Conservation (phyloP, 2,329 filamentous ascomycete genomes). For the Cytospora chrysosperma region DNA sequence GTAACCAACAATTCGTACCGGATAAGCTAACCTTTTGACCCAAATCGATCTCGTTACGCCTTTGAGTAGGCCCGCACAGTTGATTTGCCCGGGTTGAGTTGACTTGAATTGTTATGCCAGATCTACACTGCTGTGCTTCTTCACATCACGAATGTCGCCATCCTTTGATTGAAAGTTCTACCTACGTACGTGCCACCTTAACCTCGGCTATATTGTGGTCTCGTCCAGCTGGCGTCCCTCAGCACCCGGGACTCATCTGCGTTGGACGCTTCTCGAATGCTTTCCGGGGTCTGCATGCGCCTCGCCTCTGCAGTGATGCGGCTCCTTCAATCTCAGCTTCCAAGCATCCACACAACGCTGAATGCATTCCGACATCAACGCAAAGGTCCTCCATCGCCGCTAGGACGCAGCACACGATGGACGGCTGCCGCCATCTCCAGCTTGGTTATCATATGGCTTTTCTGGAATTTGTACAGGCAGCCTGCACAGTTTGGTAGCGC, state of each 20-base stretch:
- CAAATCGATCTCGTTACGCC: background rate
- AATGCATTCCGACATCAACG: background rate
- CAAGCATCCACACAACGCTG: background rate
- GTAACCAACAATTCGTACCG: background rate
- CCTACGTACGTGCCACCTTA: background rate
- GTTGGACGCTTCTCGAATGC: background rate
- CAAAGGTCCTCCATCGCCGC: background rate
- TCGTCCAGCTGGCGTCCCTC: background rate
- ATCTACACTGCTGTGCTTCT: background rate
- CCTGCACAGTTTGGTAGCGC: background rate
- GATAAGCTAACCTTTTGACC: background rate
- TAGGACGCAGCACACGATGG: background rate
- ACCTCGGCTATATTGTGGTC: background rate
- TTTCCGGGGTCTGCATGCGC: background rate
- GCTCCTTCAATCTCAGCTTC: background rate
- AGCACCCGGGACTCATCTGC: background rate
- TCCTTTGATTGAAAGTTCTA: background rate
- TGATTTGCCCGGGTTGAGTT: background rate
- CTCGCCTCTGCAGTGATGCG: background rate
- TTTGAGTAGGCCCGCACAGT: background rate
- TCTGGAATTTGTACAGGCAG: background rate
- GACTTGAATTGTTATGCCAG: no score
- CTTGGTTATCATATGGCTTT: background rate
- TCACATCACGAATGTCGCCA: background rate
- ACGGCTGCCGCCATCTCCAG: background rate